A percentile compares a stretch with the other conserved stretches of the same genome.
Evolutionary conservation across 495 filamentous ascomycete genomes (phyloP).

Genomic region (Talaromyces ruber): DNA sequence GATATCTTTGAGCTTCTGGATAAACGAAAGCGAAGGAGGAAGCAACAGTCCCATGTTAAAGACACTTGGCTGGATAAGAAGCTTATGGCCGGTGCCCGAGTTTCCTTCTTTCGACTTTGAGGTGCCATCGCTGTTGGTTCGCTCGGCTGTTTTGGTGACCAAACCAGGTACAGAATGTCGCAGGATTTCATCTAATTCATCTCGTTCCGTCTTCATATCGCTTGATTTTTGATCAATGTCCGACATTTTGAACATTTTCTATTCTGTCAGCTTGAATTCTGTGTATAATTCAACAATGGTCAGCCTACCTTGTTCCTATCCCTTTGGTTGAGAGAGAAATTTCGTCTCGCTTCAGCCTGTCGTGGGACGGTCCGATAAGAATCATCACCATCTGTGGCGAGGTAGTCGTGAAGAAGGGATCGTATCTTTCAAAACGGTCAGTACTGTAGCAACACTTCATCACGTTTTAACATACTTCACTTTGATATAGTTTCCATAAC

Average conservation of each 20-base stretch:
- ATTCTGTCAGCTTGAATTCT: slow-evolving; percentile 13
- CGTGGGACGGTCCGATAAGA: slow-evolving; percentile 38
- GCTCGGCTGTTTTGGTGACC: slow-evolving; percentile 64
- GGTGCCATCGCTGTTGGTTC: slow-evolving; percentile 24
- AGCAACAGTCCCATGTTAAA: slow-evolving; percentile 96
- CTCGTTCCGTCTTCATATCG: slow-evolving; percentile 70
- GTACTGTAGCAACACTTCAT: neutral
- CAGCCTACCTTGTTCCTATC: slow-evolving; percentile 55
- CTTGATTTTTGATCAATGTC: slow-evolving; percentile 70
- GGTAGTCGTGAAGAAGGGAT: slow-evolving; percentile 89
- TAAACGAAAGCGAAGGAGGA: slow-evolving; percentile 86
- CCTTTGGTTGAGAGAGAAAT: slow-evolving; percentile 51
- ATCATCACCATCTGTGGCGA: slow-evolving; percentile 81
- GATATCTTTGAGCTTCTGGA: slow-evolving; percentile 83
- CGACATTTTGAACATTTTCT: slow-evolving; percentile 82
- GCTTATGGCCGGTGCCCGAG: slow-evolving; percentile 66
- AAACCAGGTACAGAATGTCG: slow-evolving; percentile 86
- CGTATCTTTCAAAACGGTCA: slow-evolving; percentile 47
- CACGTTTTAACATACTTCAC: slow-evolving; percentile 46
- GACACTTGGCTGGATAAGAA: slow-evolving; percentile 88
- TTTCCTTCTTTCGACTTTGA: slow-evolving; percentile 32
- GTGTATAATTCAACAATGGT: neutral
- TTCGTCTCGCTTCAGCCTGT: slow-evolving; percentile 41
- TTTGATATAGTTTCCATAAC: slow-evolving; percentile 86
- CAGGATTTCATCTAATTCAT: slow-evolving; percentile 85